Base-by-base conservation (phyloP, 352 stramenopile genomes). In the Globisporangium cystogenes region DNA sequence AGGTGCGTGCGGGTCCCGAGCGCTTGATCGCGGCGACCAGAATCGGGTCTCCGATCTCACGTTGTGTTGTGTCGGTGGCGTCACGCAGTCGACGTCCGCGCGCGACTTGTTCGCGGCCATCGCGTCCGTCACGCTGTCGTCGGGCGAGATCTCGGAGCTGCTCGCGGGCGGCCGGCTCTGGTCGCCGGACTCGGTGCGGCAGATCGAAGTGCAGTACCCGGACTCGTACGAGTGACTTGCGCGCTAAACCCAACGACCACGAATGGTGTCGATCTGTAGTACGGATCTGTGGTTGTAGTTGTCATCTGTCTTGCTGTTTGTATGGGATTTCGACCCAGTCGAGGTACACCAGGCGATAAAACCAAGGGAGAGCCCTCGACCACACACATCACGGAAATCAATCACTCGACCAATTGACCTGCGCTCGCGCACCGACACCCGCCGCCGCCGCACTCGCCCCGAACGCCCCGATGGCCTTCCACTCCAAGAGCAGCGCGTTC, bases 91-190 rank as follows among this genome's bases (percentile, higher is more conserved):
- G 27, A 89, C 72, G 18, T 75, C 67, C 7, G 73, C 84, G 1
- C 67, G 60, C 21, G 67, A 87, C 31, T 67, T 93, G 39, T 89
- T 94, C 39, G 60, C 72, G 5, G 60, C 84, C 10, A 86, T 94
- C 51, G 65, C 74, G 42, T 72, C 64, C 10, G 72, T 91, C 20
- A 76, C 67, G 42, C 69, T 94, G 10, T 94, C 84, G 1, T 79
- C 79, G 35, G 47, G 63, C 8, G 84, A 91, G 26, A 90, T 94
- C 62, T 81, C 67, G 24, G 64, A 72, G 53, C 57, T 94, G 26
- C 60, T 94, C 12, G 69, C 69, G 1, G 82, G 82, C 36, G 84
- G 80, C 4, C 70, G 75, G 39, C 76, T 87, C 14, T 94, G 84
- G 84, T 87, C 82, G 0, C 84, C 84, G 7, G 84, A 93, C 46